Percentiles rank a stretch among this genome's conserved stretches.
These are phyloP conservation scores for Orychophragmus violaceus DNA, from an alignment of 345 rosid genomes.

Conservation along the genomic window DNA sequence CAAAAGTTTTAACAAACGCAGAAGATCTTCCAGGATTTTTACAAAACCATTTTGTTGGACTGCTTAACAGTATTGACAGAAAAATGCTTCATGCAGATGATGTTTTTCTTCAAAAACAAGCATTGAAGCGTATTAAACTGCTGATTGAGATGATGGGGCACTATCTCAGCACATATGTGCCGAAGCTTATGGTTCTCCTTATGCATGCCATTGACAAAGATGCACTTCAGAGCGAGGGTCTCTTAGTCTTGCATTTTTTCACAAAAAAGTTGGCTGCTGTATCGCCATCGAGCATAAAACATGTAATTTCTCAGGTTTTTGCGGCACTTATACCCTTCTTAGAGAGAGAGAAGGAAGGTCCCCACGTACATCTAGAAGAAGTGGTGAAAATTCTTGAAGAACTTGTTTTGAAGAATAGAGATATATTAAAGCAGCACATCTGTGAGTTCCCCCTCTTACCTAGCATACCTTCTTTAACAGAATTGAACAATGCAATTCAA, in stretches of 20 bases:
- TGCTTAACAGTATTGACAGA: conserved; percentile 87
- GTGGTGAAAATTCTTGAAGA: conserved; percentile 84
- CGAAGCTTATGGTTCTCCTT: conserved; percentile 91
- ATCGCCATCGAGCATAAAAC: conserved; percentile 80
- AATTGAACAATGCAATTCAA: conserved; percentile 83
- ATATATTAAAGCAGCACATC: conserved; percentile 75
- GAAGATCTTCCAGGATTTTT: conserved; percentile 84
- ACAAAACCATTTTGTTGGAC: conserved; percentile 96
- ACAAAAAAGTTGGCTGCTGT: conserved; percentile 62
- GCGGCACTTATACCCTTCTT: conserved; percentile 91
- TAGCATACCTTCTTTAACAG: conserved; percentile 59
- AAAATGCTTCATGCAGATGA: conserved; percentile 86
- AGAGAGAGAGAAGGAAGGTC: conserved; percentile 64
- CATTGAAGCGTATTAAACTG: conserved; percentile 81
- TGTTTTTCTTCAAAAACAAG: conserved; percentile 71
- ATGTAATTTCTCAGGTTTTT: conserved; percentile 87
- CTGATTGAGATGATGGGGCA: conserved; percentile 91
- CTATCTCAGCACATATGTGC: conserved; percentile 79
- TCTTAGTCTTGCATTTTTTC: conserved; percentile 76
- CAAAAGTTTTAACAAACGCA: conserved; percentile 63
- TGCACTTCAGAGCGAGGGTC: conserved; percentile 81
- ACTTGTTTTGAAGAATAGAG: conserved; percentile 75
- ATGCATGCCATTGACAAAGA: conserved; percentile 88
- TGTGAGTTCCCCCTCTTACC: conserved; percentile 91
- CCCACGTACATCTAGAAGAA: conserved; percentile 44